Conservation (phyloP, 148 eudicot species). For the Persicaria tinctoria region DNA sequence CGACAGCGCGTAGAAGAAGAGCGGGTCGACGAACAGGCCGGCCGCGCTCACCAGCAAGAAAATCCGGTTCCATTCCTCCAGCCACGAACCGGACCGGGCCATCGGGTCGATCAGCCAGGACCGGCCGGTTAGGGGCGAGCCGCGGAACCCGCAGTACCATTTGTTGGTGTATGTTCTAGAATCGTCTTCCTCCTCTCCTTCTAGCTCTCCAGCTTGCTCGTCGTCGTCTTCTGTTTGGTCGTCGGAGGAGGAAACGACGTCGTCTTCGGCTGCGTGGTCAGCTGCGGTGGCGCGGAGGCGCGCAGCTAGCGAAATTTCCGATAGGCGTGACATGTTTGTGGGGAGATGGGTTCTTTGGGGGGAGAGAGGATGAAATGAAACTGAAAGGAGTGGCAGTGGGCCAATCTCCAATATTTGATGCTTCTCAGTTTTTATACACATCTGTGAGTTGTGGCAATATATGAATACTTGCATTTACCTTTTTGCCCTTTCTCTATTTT, state of each 20-base stretch:
- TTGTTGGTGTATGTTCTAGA: not conserved
- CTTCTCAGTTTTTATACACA: not conserved
- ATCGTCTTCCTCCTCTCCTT: not conserved
- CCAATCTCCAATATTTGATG: not conserved
- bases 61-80: constrained; percentile 75
- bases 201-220: not conserved
- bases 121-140: not conserved
- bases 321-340: not conserved
- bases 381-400: not conserved
- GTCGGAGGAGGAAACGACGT: constrained; percentile 7
- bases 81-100: constrained; percentile 27
- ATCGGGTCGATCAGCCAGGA: not conserved
- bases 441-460: no score
- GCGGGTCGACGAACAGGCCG: constrained; percentile 82
- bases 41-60: constrained; percentile 66
- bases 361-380: not conserved
- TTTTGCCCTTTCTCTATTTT: no score
- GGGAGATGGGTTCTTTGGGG: not conserved
- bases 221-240: not conserved
- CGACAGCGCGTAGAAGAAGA: constrained; percentile 78
- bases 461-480: no score
- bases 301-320: constrained; percentile 4
- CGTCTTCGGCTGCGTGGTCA: not conserved
- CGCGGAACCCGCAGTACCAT: not conserved
- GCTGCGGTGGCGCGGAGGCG: constrained; percentile 1